Evolutionary conservation across 1,284 basidiomycete species (phyloP).

Genomic region (Psilocybe mexicana): DNA sequence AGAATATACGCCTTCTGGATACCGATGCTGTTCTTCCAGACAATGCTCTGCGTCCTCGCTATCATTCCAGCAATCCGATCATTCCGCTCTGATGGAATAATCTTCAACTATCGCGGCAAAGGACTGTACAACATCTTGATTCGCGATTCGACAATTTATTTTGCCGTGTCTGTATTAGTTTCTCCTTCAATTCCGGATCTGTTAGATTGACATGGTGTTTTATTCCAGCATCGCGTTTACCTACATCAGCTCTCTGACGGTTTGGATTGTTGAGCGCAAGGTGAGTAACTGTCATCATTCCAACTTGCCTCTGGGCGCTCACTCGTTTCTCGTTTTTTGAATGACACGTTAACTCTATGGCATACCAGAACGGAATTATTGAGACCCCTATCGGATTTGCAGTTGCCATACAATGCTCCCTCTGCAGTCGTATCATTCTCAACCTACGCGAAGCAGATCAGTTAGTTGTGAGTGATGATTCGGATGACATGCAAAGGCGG

Average conservation of each 20-base stretch:
- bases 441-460: background rate
- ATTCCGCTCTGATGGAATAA: background rate
- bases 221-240: background rate
- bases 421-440: slow-evolving; percentile 1
- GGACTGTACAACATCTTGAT: background rate
- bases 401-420: background rate
- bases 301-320: background rate
- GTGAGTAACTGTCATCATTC: background rate
- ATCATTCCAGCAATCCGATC: background rate
- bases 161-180: background rate
- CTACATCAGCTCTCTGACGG: background rate
- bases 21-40: slow-evolving; percentile 1
- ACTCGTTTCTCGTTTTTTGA: no score
- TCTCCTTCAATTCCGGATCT: background rate
- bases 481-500: background rate
- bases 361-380: background rate
- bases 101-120: background rate
- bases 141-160: slow-evolving; percentile 2
- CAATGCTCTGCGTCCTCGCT: background rate
- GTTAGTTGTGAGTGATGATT: background rate
- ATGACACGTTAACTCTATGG: no score
- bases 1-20: background rate
- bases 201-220: background rate
- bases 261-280: background rate
- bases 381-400: background rate